These are phyloP conservation scores for Paspalum notatum DNA, from an alignment of 176 grass and related monocot genomes.

Conservation along the genomic window DNA sequence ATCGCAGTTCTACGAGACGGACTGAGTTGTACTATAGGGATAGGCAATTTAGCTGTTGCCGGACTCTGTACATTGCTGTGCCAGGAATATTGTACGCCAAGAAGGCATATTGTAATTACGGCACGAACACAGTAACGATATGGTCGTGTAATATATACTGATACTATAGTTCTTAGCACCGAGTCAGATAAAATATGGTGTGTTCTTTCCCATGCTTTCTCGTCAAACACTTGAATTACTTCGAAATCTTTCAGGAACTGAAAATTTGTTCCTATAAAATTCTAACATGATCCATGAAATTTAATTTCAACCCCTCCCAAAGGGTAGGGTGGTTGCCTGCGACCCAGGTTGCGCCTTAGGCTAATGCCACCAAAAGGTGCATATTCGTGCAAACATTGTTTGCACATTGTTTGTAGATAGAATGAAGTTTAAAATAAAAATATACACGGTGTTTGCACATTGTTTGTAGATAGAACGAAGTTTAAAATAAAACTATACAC, in stretches of 20 bases:
- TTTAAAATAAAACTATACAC: too few species aligned
- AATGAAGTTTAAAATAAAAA: too few species aligned
- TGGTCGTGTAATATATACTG: background rate
- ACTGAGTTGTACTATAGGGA: slow-evolving; percentile 46
- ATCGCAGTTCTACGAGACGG: slow-evolving; percentile 29
- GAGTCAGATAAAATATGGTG: background rate
- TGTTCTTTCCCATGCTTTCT: too few species aligned
- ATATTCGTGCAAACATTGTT: too few species aligned
- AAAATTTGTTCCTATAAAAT: background rate
- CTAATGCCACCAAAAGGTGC: too few species aligned
- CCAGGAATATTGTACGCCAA: background rate
- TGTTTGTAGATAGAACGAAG: too few species aligned
- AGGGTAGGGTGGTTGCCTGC: too few species aligned
- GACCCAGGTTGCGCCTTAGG: too few species aligned
- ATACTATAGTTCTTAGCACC: background rate
- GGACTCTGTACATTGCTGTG: slow-evolving; percentile 44
- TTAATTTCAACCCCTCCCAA: too few species aligned
- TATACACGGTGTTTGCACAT: too few species aligned
- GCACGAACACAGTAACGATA: background rate
- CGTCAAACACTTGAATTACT: background rate
- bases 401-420: too few species aligned
- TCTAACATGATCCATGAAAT: background rate
- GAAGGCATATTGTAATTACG: slow-evolving; percentile 29
- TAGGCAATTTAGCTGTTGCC: slow-evolving; percentile 54
- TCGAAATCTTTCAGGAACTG: background rate